Conservation (phyloP, 805 yeast species). For the Candida stauntonica region DNA sequence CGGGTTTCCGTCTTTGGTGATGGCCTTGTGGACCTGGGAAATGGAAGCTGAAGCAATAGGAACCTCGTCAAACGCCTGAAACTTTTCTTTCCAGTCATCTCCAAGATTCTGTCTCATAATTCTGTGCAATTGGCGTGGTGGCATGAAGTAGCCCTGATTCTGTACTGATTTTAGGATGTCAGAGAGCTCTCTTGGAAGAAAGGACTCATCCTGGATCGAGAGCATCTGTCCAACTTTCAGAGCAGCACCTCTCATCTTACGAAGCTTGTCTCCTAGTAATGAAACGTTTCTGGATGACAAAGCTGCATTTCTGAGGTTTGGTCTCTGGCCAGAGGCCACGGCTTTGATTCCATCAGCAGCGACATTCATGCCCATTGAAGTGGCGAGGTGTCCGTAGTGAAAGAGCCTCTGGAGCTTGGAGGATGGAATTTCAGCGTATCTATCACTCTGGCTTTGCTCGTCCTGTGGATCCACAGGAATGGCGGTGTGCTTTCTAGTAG, state of each 20-base stretch:
- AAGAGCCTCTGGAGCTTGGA: conserved; percentile 83
- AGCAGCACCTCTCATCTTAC: conserved; percentile 99
- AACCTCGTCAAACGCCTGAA: conserved; percentile 71
- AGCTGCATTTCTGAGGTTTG: conserved; percentile 53
- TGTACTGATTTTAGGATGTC: conserved; percentile 79
- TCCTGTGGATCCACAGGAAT: conserved; percentile 12
- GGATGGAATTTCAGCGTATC: conserved; percentile 75
- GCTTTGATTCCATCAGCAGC: conserved; percentile 73
- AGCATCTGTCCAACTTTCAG: conserved; percentile 94
- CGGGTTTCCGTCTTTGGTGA: conserved; percentile 55
- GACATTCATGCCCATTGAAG: conserved; percentile 83
- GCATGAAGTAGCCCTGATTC: conserved; percentile 96
- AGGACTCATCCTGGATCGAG: conserved; percentile 86
- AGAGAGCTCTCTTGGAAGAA: conserved; percentile 82
- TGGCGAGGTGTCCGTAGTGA: conserved; percentile 91
- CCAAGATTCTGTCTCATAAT: conserved; percentile 76
- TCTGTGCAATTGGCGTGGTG: conserved; percentile 78
- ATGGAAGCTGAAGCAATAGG: conserved; percentile 98
- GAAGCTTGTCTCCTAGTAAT: conserved; percentile 78
- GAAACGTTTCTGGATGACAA: conserved; percentile 83
- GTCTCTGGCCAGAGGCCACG: conserved; percentile 48
- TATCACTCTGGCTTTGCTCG: conserved; percentile 36
- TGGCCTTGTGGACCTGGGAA: conserved; percentile 92
- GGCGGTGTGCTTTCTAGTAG: conserved; percentile 15
- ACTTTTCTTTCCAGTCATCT: conserved; percentile 67